Base-by-base conservation (phyloP, 495 filamentous ascomycete genomes). In the Xylaria scruposa region DNA sequence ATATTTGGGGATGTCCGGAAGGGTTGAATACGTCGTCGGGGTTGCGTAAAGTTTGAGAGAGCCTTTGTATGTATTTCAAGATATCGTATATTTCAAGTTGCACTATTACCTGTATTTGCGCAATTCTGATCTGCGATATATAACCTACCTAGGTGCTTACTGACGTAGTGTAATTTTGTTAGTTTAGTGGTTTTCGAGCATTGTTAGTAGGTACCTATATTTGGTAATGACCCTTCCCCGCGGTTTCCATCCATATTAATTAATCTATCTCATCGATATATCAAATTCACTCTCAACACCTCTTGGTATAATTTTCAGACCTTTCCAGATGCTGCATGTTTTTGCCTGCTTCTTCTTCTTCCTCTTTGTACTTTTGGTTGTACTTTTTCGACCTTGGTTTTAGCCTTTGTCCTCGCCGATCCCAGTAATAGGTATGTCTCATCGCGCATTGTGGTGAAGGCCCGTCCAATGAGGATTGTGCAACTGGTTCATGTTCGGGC, bases 371-470 rank as follows among this genome's bases (percentile, higher is more conserved):
- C 36, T 26, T 40, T 38, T 33, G 13, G 33, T 65, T 31, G 29
- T 31, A 31, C 29, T 31, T 31, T 3, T 15, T 33, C 21, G 4
- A 46, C 33, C 42, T 31, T 19, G 26, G 10, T 10, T 49, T 31
- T 21, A 3, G 38, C 12, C 3, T n/a, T 44, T 42, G 2, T 40
- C 1, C 60, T 63, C 60, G 21, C 60, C 38, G 24, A 17, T 42
- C 60, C 36, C 60, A 63, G 15, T n/a, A n/a, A n/a, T n/a, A n/a
- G n/a, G n/a, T 19, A 60, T 60, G 58, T 38, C 19, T 38, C 13
- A 21, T 38, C 31, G 19, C 17, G 21, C 29, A 31, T 21, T 33
- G n/a, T 19, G 4, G 58, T 31, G 59, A 4, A 15, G 0, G 2
- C 60, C 21, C 1, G 5, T 38, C 63, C 63, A 51, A 67, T 67